Percentiles rank a stretch among this genome's conserved stretches.
Conservation (phyloP, 192 early-diverging fungal genomes). For the Mortierella alpina region DNA sequence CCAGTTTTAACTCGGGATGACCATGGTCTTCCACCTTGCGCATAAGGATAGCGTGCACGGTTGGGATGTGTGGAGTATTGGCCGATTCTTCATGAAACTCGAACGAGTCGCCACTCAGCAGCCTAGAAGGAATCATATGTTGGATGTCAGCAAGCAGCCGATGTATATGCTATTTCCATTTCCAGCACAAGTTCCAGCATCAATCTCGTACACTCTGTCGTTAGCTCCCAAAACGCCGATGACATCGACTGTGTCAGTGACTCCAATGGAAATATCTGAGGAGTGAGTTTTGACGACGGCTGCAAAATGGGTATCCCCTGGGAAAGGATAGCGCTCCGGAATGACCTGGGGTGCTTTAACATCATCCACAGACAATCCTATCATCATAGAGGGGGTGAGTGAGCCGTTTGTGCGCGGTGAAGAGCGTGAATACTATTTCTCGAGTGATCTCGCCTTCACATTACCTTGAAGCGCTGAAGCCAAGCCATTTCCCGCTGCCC, state of each 20-base stretch:
- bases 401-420: neutral
- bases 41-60: constrained; percentile 65
- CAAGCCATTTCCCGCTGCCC: neutral
- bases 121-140: too few species aligned
- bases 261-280: constrained; percentile 61
- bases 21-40: constrained; percentile 50
- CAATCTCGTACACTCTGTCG: constrained; percentile 20
- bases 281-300: constrained; percentile 76
- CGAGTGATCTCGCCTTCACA: neutral
- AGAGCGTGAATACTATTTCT: neutral
- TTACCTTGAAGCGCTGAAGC: constrained; percentile 20
- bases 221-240: constrained; percentile 65
- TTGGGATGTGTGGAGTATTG: constrained; percentile 37
- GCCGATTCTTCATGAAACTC: constrained; percentile 48
- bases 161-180: too few species aligned
- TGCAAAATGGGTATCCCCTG: constrained; percentile 62
- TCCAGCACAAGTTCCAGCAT: too few species aligned
- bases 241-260: constrained; percentile 72
- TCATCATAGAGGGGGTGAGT: neutral
- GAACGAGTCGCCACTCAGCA: constrained; percentile 22
- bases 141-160: too few species aligned
- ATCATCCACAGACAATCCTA: constrained; percentile 21
- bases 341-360: constrained; percentile 15
- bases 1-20: constrained; percentile 40
- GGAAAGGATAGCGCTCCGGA: constrained; percentile 69